Evolutionary conservation across 2,329 filamentous ascomycete genomes (phyloP).

Genomic region (Tricladium varicosporioides): DNA sequence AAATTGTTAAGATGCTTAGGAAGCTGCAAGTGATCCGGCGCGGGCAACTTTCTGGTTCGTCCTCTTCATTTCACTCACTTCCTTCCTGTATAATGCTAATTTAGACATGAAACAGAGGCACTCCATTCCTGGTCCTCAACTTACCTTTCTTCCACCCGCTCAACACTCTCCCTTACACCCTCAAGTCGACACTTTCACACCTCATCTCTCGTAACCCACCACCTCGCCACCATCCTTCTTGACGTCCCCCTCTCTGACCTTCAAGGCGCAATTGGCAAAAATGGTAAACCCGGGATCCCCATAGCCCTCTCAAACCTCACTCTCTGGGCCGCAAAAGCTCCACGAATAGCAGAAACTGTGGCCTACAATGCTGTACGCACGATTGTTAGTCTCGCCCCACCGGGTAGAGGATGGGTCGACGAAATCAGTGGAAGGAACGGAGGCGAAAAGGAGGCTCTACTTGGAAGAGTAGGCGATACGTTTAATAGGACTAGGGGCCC

Average conservation of each 20-base stretch:
- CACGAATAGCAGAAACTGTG: constrained; percentile 15
- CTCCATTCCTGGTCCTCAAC: constrained; percentile 13
- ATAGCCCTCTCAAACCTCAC: constrained; percentile 19
- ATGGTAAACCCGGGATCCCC: constrained; percentile 14
- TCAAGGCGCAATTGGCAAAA: constrained; percentile 24
- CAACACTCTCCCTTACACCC: not conserved
- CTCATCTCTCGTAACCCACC: constrained; percentile 17
- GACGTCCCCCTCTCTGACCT: constrained; percentile 21
- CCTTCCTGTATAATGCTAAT: not conserved
- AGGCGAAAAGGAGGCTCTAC: too few species aligned
- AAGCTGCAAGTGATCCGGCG: constrained; percentile 2
- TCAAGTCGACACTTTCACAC: constrained; percentile 20
- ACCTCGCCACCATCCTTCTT: constrained; percentile 20
- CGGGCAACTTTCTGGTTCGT: constrained; percentile 8
- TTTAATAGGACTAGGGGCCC: too few species aligned
- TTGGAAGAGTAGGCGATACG: too few species aligned
- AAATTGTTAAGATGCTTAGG: constrained; percentile 1
- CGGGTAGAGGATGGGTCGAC: too few species aligned
- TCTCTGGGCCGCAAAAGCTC: constrained; percentile 14
- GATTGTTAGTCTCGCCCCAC: constrained; percentile 14
- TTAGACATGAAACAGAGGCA: constrained; percentile 4
- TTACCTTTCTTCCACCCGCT: constrained; percentile 9
- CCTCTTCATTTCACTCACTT: not conserved
- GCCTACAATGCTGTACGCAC: constrained; percentile 19
- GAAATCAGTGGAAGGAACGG: too few species aligned